Percentiles rank a stretch among this genome's conserved stretches.
Evolutionary conservation across 2,329 filamentous ascomycete species (phyloP).

Genomic region (Ceratocystis colombiana): DNA sequence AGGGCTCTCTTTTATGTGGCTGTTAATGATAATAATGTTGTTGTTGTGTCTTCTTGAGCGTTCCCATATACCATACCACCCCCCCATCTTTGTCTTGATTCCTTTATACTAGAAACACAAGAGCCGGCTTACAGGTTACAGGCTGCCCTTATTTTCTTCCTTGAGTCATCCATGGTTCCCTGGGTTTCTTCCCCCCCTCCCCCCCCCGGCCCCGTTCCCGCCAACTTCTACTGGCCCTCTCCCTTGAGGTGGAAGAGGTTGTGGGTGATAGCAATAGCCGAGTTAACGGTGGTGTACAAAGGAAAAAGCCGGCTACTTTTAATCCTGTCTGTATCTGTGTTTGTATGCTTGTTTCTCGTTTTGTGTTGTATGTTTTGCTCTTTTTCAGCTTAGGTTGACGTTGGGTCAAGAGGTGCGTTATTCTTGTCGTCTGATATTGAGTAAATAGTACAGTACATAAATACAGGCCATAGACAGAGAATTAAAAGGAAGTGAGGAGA

Average conservation of each 20-base stretch:
- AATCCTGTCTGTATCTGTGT: background rate
- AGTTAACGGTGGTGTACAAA: background rate
- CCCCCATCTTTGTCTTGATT: background rate
- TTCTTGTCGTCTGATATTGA: background rate
- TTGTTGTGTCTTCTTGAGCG: background rate
- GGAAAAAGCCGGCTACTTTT: background rate
- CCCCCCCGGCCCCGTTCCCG: background rate
- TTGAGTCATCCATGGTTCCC: background rate
- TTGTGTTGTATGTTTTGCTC: background rate
- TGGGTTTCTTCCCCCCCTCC: background rate
- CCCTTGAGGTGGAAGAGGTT: background rate
- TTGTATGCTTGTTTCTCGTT: background rate
- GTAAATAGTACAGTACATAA: background rate
- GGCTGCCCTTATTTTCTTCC: background rate
- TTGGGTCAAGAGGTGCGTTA: background rate
- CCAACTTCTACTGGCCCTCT: background rate
- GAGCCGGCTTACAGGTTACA: background rate
- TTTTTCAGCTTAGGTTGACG: background rate
- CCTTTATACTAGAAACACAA: constrained; percentile 4
- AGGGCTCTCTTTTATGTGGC: background rate
- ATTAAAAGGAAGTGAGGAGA: too few species aligned
- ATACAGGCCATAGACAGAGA: background rate
- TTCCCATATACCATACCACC: background rate
- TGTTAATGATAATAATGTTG: background rate
- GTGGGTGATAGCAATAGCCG: background rate